A percentile compares a stretch with the other conserved stretches of the same genome.
These are phyloP conservation scores for Fusarium udum DNA, from an alignment of 2,329 filamentous ascomycete genomes.

Conservation along the genomic window DNA sequence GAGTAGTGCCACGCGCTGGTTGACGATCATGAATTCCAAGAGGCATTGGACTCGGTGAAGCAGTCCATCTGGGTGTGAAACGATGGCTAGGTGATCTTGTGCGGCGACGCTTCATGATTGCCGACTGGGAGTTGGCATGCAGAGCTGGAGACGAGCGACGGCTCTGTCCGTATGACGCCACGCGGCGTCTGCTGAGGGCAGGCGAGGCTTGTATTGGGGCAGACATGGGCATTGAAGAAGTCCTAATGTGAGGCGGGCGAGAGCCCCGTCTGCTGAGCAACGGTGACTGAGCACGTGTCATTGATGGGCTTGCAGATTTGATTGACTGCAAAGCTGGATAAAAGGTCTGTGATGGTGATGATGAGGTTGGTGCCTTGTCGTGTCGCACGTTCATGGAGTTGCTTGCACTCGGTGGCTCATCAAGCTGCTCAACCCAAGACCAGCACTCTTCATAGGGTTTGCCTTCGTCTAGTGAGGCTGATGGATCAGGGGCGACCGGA, in stretches of 20 bases:
- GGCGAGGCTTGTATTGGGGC: constrained; percentile 53
- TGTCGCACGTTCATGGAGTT: constrained; percentile 56
- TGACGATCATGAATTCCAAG: constrained; percentile 48
- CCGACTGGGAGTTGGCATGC: constrained; percentile 41
- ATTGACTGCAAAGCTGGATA: constrained; percentile 39
- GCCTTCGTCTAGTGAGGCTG: constrained; percentile 47
- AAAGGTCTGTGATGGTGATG: constrained; percentile 52
- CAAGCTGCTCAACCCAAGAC: constrained; percentile 72
- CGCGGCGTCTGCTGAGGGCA: constrained; percentile 54
- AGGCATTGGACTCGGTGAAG: constrained; percentile 56
- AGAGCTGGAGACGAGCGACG: constrained; percentile 47
- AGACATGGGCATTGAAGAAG: constrained; percentile 60
- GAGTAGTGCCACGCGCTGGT: constrained; percentile 58
- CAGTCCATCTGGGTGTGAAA: constrained; percentile 66
- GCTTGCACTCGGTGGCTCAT: constrained; percentile 61
- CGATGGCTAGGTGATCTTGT: constrained; percentile 67
- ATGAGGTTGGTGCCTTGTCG: constrained; percentile 53
- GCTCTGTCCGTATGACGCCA: constrained; percentile 55
- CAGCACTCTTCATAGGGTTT: constrained; percentile 69
- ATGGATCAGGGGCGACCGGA: constrained; percentile 60
- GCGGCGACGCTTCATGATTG: constrained; percentile 60
- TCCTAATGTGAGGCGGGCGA: constrained; percentile 60
- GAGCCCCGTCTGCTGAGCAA: constrained; percentile 52
- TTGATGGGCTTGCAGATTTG: constrained; percentile 45
- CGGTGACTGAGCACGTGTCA: constrained; percentile 54